Base-by-base conservation (phyloP, 148 eudicot species). In the Persicaria tinctoria region DNA sequence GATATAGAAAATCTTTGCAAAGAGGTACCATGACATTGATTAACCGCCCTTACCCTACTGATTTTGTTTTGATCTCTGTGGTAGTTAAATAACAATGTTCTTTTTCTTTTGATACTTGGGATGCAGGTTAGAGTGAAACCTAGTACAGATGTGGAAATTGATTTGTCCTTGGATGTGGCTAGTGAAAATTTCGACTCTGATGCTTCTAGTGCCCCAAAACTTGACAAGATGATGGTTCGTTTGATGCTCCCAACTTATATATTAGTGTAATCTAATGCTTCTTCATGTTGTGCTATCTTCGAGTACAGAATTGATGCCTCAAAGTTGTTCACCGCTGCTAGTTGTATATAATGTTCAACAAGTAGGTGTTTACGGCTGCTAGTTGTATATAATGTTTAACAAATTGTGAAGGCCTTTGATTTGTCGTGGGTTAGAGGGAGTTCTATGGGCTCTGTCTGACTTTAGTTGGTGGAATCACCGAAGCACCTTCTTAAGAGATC, bases 1-100 rank as follows among this genome's bases (percentile, higher is more conserved):
- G 99, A 88, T 51, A 75, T 95, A 69, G 99, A 89, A n/a, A 86
- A 90, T 44, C 79, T 83, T 7, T 92, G 96, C 73, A 81, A 80
- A 46, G 88, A 86, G 96, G 98, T 92, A 73, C 13, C 48, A 1
- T 44, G 41, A 63, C 16, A 12, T 41, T 8, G 41, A 41, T 12
- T 66, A 13, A 1, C 18, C 20, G 27, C 41, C 41, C 2, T 32
- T 1, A 32, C 41, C 41, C 41, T 32, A 32, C 44, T 63, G 14
- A 13, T 66, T 66, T 66, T 47, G 6, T 5, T 66, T 44, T 27
- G 46, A 46, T 38, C 12, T 32, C 6, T 32, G 5, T 66, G 32
- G 70, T 66, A 17, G 6, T 41, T 66, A 41, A 66, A 9, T 27
- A 13, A 76, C 50, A 50, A 55, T 76, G 46, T 12, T 68, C 23